Conservation (phyloP, 345 rosid species). For the Euphorbia peplus region DNA sequence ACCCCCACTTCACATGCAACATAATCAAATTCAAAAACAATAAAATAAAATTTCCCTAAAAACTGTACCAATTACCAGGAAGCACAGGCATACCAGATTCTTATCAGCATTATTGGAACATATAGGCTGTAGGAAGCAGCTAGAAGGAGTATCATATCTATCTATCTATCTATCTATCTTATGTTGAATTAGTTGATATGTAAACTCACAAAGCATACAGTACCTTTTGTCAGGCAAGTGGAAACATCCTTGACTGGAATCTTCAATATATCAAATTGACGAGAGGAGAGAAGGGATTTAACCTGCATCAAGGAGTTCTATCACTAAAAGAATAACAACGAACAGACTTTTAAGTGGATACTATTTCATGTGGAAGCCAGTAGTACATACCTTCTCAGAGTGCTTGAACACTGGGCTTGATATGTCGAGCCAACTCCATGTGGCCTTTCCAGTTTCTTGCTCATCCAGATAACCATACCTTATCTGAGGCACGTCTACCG, state of each 20-base stretch:
- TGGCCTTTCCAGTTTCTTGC: constrained; percentile 33
- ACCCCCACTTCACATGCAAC: neutral
- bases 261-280: constrained; percentile 51
- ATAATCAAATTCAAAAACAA: neutral
- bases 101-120: neutral
- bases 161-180: no score
- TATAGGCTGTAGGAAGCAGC: neutral
- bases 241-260: constrained; percentile 64
- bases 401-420: constrained; percentile 59
- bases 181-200: neutral
- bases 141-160: neutral
- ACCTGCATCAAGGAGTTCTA: constrained; percentile 43
- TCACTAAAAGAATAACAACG: constrained; percentile 5
- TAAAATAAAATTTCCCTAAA: neutral
- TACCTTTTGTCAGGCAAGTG: constrained; percentile 58
- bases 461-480: constrained; percentile 58
- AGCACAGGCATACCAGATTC: neutral
- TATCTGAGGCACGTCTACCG: constrained; percentile 65
- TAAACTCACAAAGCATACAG: neutral
- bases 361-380: constrained; percentile 7
- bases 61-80: neutral
- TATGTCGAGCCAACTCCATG: constrained; percentile 68
- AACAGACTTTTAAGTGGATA: neutral
- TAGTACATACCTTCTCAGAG: constrained; percentile 52
- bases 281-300: constrained; percentile 49